Percentiles rank a stretch among this genome's conserved stretches.
phyloP scores from a whole-genome alignment of 1,139 yeast species.

The Yamadazyma sp. region DNA sequence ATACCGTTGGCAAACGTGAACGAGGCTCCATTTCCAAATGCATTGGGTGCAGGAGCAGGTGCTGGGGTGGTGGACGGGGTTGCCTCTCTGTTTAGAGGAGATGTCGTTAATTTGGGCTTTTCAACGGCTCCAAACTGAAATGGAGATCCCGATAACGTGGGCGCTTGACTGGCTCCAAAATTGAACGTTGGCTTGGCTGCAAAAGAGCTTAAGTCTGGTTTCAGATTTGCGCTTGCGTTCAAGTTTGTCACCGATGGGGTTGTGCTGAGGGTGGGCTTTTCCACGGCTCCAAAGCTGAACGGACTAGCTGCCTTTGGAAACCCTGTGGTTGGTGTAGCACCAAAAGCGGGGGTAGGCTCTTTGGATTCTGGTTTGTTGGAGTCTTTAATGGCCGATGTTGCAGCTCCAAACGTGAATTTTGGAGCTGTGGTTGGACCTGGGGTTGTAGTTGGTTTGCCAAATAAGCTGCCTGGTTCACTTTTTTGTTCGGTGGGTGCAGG shows the following conservation, averaged over 20 bases:
- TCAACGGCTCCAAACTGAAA: conserved; percentile 11
- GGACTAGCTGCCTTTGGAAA: conserved; percentile 2
- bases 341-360: neutral
- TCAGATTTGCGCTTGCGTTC: conserved; percentile 1
- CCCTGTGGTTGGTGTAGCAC: neutral
- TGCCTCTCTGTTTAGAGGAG: conserved; percentile 1
- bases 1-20: conserved; percentile 15
- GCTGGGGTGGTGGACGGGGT: neutral
- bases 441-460: too few species aligned
- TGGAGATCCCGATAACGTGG: conserved; percentile 6
- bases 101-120: conserved; percentile 4
- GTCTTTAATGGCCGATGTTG: neutral
- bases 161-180: conserved; percentile 11
- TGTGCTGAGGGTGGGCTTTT: conserved; percentile 10
- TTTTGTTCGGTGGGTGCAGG: conserved; percentile 13
- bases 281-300: conserved; percentile 12
- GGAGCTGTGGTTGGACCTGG: conserved; percentile 4
- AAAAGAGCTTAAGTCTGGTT: conserved; percentile 14
- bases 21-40: neutral
- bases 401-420: conserved; percentile 12
- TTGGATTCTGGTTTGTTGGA: neutral
- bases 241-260: too few species aligned
- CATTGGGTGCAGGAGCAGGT: conserved; percentile 1
- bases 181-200: conserved; percentile 14
- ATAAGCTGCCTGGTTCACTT: too few species aligned